phyloP scores from a whole-genome alignment of 805 yeast species.

The Candida vaughaniae region DNA sequence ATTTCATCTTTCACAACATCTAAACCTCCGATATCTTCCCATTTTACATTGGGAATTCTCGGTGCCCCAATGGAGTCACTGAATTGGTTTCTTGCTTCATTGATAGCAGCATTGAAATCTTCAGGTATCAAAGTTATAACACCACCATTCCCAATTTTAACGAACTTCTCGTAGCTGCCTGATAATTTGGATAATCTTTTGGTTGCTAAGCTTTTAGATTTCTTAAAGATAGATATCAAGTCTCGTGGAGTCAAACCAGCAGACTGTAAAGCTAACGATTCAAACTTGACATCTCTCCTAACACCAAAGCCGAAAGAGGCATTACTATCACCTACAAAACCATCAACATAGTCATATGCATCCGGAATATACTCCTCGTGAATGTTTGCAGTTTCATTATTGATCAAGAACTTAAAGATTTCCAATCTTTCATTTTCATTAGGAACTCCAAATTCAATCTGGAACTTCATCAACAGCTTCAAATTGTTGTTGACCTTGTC shows the following conservation, averaged over 20 bases:
- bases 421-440: conserved; percentile 67
- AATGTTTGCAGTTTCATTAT: conserved; percentile 16
- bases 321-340: conserved; percentile 18
- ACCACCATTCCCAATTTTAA: conserved; percentile 57
- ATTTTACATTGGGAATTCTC: conserved; percentile 86
- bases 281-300: conserved; percentile 49
- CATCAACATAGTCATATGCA: conserved; percentile 18
- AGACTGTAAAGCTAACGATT: conserved; percentile 72
- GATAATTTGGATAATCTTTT: conserved; percentile 44
- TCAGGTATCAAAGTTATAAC: conserved; percentile 49
- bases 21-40: conserved; percentile 98
- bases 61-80: conserved; percentile 98
- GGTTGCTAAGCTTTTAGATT: conserved; percentile 59
- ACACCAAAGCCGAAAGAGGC: conserved; percentile 20
- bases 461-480: conserved; percentile 72
- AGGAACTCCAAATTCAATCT: conserved; percentile 74
- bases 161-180: conserved; percentile 20
- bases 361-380: conserved; percentile 14
- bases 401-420: conserved; percentile 55
- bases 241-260: conserved; percentile 93
- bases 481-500: conserved; percentile 67
- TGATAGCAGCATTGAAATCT: conserved; percentile 70
- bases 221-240: conserved; percentile 64
- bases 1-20: conserved; percentile 89
- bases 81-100: conserved; percentile 80